These are phyloP conservation scores for Panus rudis DNA, from an alignment of 768 basidiomycete genomes.

Conservation along the genomic window DNA sequence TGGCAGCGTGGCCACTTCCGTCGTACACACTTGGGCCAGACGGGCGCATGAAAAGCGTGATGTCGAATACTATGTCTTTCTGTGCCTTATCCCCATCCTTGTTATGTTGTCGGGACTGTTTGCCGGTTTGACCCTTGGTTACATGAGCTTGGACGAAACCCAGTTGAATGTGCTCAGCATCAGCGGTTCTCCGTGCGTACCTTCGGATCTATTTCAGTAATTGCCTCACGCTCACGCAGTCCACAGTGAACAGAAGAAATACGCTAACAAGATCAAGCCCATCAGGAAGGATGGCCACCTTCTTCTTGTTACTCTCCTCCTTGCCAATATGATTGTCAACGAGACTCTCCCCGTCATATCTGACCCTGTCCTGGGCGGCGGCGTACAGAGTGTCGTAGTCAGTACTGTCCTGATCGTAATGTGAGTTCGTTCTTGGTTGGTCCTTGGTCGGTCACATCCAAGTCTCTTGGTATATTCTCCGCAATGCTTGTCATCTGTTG, in stretches of 20 bases:
- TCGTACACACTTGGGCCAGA: conserved; percentile 18
- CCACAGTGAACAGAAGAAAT: conserved; percentile 66
- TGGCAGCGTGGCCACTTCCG: not conserved
- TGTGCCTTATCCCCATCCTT: conserved; percentile 72
- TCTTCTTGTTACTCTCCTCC: conserved; percentile 72
- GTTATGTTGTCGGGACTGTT: conserved; percentile 80
- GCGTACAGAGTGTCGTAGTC: conserved; percentile 68
- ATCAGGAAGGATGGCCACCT: conserved; percentile 80
- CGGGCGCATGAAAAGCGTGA: conserved; percentile 21
- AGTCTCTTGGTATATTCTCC: not conserved
- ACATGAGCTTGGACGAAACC: conserved; percentile 90
- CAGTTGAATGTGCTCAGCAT: conserved; percentile 84
- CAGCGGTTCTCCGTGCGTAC: conserved; percentile 71
- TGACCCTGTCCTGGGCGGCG: conserved; percentile 74
- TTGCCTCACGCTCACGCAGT: not conserved
- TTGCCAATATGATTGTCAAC: conserved; percentile 91
- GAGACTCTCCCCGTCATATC: conserved; percentile 82
- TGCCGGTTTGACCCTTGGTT: conserved; percentile 88
- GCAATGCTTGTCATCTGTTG: not conserved
- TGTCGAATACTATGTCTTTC: conserved; percentile 33
- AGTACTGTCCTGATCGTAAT: conserved; percentile 84
- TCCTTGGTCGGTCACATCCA: too few species aligned
- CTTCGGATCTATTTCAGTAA: conserved; percentile 8
- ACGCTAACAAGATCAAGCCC: conserved; percentile 82
- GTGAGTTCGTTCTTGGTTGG: conserved; percentile 40